Conservation (phyloP, 2,329 filamentous ascomycete species). For the Pseudogymnoascus sp. region DNA sequence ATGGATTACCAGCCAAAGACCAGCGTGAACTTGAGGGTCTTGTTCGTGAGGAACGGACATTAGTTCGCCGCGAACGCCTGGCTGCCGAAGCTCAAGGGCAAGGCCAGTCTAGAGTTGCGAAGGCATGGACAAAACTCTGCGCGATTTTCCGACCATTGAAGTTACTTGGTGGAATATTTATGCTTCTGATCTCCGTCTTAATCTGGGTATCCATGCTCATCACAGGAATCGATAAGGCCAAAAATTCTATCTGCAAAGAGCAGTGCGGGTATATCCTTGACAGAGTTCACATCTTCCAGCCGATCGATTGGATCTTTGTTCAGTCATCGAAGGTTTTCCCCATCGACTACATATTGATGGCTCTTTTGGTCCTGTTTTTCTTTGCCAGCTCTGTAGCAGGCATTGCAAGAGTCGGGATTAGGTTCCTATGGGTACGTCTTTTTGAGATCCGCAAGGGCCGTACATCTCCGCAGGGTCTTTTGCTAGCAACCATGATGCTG, state of each 20-base stretch:
- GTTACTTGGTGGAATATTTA: slow-evolving; percentile 71
- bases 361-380: slow-evolving; percentile 74
- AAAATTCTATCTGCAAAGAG: slow-evolving; percentile 85
- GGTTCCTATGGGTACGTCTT: slow-evolving; percentile 90
- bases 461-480: slow-evolving; percentile 82
- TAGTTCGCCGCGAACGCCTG: slow-evolving; percentile 80
- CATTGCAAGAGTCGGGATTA: slow-evolving; percentile 79
- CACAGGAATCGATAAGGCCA: slow-evolving; percentile 91
- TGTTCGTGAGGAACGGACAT: slow-evolving; percentile 81
- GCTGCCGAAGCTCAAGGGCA: slow-evolving; percentile 75
- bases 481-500: slow-evolving; percentile 84
- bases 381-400: slow-evolving; percentile 85
- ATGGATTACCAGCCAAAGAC: slow-evolving; percentile 74
- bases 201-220: slow-evolving; percentile 91
- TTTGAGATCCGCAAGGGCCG: slow-evolving; percentile 86
- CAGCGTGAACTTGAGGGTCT: slow-evolving; percentile 81
- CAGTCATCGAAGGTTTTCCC: slow-evolving; percentile 78
- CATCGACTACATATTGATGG: slow-evolving; percentile 84
- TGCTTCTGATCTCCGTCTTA: slow-evolving; percentile 66
- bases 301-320: slow-evolving; percentile 83
- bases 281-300: slow-evolving; percentile 86
- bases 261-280: slow-evolving; percentile 87
- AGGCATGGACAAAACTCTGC: slow-evolving; percentile 69
- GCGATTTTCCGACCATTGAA: slow-evolving; percentile 82
- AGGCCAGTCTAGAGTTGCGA: slow-evolving; percentile 65